These are phyloP conservation scores for Rosa hybrid DNA, from an alignment of 331 rosid genomes.

Conservation along the genomic window DNA sequence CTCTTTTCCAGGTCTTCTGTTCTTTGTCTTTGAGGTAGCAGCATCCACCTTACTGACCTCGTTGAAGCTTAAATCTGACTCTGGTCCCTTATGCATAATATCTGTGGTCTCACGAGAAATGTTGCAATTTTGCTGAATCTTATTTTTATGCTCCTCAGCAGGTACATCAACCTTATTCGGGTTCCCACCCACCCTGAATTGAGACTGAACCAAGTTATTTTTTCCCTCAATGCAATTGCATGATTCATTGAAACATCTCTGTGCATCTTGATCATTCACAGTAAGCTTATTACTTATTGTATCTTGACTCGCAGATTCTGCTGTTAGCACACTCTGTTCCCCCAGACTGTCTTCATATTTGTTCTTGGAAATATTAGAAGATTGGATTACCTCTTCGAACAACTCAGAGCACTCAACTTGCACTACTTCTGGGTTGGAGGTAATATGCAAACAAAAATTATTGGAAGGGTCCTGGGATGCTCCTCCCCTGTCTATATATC, in stretches of 20 bases:
- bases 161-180: slow-evolving; percentile 24
- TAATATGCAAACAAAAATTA: slow-evolving; percentile 32
- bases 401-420: slow-evolving; percentile 45
- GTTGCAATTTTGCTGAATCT: slow-evolving; percentile 33
- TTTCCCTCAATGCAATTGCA: slow-evolving; percentile 26
- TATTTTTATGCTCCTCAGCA: slow-evolving; percentile 37
- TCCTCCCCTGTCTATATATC: slow-evolving; percentile 37
- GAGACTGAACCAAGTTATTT: slow-evolving; percentile 35
- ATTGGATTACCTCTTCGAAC: slow-evolving; percentile 41
- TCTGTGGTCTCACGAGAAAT: slow-evolving; percentile 41
- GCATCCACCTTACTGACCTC: slow-evolving; percentile 43
- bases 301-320: slow-evolving; percentile 47
- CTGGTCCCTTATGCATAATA: slow-evolving; percentile 35
- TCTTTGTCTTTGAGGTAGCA: slow-evolving; percentile 40
- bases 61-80: slow-evolving; percentile 34
- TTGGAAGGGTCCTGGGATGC: slow-evolving; percentile 33
- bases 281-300: slow-evolving; percentile 21
- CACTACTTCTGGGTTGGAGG: slow-evolving; percentile 39
- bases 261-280: slow-evolving; percentile 28
- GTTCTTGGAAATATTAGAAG: slow-evolving; percentile 41
- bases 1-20: slow-evolving; percentile 49
- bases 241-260: slow-evolving; percentile 25
- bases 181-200: slow-evolving; percentile 41
- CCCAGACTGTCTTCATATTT: slow-evolving; percentile 42
- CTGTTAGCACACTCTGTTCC: slow-evolving; percentile 43